Evolutionary conservation across 495 filamentous ascomycete species (phyloP).

Genomic region (Glutinoglossum americanum): DNA sequence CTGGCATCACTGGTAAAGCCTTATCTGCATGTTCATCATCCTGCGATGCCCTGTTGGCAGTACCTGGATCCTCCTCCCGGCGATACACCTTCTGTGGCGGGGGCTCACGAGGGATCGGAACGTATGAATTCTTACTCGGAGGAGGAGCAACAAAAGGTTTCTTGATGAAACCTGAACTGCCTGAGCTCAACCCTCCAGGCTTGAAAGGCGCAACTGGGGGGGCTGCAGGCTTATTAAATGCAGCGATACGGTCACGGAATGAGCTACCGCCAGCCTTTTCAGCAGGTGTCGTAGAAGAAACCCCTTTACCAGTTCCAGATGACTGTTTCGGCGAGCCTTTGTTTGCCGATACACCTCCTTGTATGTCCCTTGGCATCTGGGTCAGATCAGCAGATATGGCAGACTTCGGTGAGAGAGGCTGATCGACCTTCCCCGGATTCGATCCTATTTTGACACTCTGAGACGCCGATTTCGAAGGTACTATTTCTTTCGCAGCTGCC

Average conservation of each 20-base stretch:
- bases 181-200: slow-evolving; percentile 35
- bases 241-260: slow-evolving; percentile 87
- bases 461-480: background rate
- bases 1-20: slow-evolving; percentile 18
- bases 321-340: background rate
- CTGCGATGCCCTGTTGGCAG: slow-evolving; percentile 29
- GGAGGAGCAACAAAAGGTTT: slow-evolving; percentile 97
- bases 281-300: slow-evolving; percentile 8
- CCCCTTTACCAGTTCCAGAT: background rate
- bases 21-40: slow-evolving; percentile 39
- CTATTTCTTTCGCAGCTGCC: background rate
- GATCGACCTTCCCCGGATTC: background rate
- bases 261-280: slow-evolving; percentile 60
- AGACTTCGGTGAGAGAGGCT: background rate
- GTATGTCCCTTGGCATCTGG: background rate
- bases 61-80: slow-evolving; percentile 72
- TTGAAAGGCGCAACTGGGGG: slow-evolving; percentile 77
- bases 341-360: background rate
- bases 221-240: slow-evolving; percentile 80
- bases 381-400: background rate
- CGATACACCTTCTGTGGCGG: slow-evolving; percentile 56
- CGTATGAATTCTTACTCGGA: slow-evolving; percentile 79
- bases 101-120: slow-evolving; percentile 47
- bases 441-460: background rate
- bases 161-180: slow-evolving; percentile 61